Percentiles rank a stretch among this genome's conserved stretches.
phyloP scores from a whole-genome alignment of 2,329 filamentous ascomycete genomes.

The Paecilomyces sp. region DNA sequence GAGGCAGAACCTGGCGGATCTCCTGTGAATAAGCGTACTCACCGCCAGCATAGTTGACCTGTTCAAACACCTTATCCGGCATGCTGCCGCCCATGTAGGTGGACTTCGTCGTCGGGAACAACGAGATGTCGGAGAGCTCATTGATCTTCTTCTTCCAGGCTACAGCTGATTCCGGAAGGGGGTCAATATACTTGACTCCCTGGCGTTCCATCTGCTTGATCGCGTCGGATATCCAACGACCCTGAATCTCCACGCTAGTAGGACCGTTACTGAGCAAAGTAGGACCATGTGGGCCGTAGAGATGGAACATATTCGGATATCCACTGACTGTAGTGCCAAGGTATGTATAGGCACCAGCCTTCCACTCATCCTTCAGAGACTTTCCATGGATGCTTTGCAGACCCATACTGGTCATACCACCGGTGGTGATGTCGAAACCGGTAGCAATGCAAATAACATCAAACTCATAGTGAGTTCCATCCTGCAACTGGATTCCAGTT shows the following conservation, averaged over 20 bases:
- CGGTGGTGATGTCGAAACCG: slow-evolving; percentile 34
- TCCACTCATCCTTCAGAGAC: slow-evolving; percentile 28
- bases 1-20: slow-evolving; percentile 11
- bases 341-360: slow-evolving; percentile 27
- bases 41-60: slow-evolving; percentile 38
- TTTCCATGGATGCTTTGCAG: slow-evolving; percentile 20
- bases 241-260: slow-evolving; percentile 47
- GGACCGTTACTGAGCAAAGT: slow-evolving; percentile 52
- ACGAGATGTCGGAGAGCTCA: slow-evolving; percentile 34
- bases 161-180: slow-evolving; percentile 39
- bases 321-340: slow-evolving; percentile 34
- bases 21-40: slow-evolving; percentile 13
- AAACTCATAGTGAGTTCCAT: slow-evolving; percentile 29
- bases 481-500: slow-evolving; percentile 33
- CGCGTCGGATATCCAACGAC: slow-evolving; percentile 47
- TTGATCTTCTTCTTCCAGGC: slow-evolving; percentile 46
- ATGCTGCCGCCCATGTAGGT: slow-evolving; percentile 54
- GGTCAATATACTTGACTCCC: slow-evolving; percentile 46
- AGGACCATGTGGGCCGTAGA: slow-evolving; percentile 51
- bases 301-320: slow-evolving; percentile 44
- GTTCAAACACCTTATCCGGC: slow-evolving; percentile 50
- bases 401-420: slow-evolving; percentile 27
- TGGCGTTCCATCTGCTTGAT: slow-evolving; percentile 44
- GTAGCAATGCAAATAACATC: slow-evolving; percentile 36
- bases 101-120: slow-evolving; percentile 43